phyloP scores from a whole-genome alignment of 768 basidiomycete genomes.

The Boletus barrowsii region DNA sequence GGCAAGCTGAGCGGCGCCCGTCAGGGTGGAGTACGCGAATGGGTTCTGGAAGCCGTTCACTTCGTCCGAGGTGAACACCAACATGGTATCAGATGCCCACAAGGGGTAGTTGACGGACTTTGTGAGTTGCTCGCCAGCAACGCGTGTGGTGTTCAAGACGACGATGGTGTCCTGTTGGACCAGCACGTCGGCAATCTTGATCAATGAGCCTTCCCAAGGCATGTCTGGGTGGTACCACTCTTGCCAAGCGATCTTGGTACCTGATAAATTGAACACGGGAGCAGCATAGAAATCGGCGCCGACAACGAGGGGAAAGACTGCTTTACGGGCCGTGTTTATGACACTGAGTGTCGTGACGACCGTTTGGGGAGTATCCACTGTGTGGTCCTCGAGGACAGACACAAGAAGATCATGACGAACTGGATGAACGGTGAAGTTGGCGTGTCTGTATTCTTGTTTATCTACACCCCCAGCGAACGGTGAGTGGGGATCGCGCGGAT shows the following conservation, averaged over 20 bases:
- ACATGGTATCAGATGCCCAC: slow-evolving; percentile 54
- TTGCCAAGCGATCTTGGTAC: slow-evolving; percentile 55
- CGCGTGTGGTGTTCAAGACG: slow-evolving; percentile 36
- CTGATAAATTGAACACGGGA: slow-evolving; percentile 59
- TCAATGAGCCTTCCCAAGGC: slow-evolving; percentile 67
- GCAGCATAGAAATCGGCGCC: slow-evolving; percentile 73
- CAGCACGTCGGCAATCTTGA: slow-evolving; percentile 51
- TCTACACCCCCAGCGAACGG: slow-evolving; percentile 3
- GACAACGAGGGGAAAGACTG: slow-evolving; percentile 43
- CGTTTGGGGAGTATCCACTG: slow-evolving; percentile 34
- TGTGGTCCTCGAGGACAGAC: slow-evolving; percentile 72
- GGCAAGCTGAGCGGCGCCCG: slow-evolving; percentile 27
- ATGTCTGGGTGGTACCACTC: slow-evolving; percentile 70
- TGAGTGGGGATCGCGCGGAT: not conserved
- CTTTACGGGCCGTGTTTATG: slow-evolving; percentile 47
- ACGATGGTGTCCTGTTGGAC: slow-evolving; percentile 28
- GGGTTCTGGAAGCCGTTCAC: slow-evolving; percentile 65
- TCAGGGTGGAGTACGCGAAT: slow-evolving; percentile 45
- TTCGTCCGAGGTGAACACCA: slow-evolving; percentile 64
- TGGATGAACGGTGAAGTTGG: slow-evolving; percentile 61
- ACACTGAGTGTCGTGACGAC: slow-evolving; percentile 53
- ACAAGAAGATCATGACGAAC: slow-evolving; percentile 50
- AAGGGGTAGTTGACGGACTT: slow-evolving; percentile 56
- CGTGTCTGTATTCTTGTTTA: slow-evolving; percentile 49
- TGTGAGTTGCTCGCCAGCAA: slow-evolving; percentile 52